phyloP scores from a whole-genome alignment of 2,329 filamentous ascomycete genomes.

The Whalleya microplaca region DNA sequence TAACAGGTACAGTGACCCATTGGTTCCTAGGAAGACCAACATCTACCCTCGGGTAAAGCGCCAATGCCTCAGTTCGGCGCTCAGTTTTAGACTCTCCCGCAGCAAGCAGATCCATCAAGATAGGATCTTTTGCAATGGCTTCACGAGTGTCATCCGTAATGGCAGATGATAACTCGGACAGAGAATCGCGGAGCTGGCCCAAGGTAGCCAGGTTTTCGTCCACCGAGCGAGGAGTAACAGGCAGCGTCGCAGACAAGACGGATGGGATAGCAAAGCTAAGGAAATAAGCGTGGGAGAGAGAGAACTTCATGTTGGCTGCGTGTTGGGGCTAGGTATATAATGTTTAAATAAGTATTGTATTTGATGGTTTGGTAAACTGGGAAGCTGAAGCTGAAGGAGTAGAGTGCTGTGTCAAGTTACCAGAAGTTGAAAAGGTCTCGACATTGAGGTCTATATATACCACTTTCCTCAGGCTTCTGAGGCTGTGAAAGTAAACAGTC shows the following conservation, averaged over 20 bases:
- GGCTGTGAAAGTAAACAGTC: no score
- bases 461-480: no score
- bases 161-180: no score
- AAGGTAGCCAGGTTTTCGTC: neutral
- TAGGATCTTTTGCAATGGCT: no score
- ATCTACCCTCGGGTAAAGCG: neutral
- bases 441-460: neutral
- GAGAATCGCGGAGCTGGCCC: no score
- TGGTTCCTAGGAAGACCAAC: neutral
- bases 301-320: neutral
- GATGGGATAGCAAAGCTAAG: neutral
- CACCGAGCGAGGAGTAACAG: neutral
- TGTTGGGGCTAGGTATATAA: neutral
- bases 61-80: neutral
- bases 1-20: neutral
- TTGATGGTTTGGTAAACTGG: neutral
- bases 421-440: neutral
- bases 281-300: neutral
- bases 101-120: neutral
- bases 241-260: neutral
- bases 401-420: neutral
- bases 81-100: neutral
- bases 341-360: neutral
- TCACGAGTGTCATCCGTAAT: no score
- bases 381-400: neutral